Evolutionary conservation across 208 protist species (phyloP), one percentile per base, ranked within the genome.

Genomic region (Trypanosoma grayi): DNA sequence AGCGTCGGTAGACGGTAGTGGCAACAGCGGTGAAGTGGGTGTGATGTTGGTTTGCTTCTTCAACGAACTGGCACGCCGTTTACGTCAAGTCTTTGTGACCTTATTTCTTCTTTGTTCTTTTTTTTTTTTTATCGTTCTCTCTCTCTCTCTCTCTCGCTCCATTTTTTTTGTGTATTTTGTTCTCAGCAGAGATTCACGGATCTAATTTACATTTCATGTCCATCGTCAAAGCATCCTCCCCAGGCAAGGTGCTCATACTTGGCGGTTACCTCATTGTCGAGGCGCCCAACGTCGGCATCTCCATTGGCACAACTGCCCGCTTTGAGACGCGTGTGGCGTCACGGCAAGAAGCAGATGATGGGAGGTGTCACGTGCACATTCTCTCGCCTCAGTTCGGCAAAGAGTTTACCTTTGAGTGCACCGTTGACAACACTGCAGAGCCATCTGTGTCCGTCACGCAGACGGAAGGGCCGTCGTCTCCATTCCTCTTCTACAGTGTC

Each of bases 261-360:
- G 97, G 97, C 51, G 95, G 96, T 16, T 99, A 98, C 65, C 81
- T 98, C 18, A 87, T 99, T 54, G 84, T 98, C 0, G 85, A 98
- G 63, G 65, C 73, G 4, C 68, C 77, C 24, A 97, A 98, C 61
- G 66, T 87, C 30, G 96, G 96, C 47, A 82, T 98, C 52, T 97
- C 97, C 14, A 82, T 98, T 47, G 85, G 92, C 41, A 84, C 97
- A 47, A 90, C 83, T 36, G 87, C 95, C 18, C 86, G 94, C 53
- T 97, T 98, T 63, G 82, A 74, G 30, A 80, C 88, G 6, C 80
- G 73, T 20, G 70, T 89, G 11, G 20, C 78, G 1, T 66, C 70
- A 11, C 41, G 16, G 16, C 31, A 66, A 14, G 60, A 47, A 5
- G 24, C 51, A 14, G 14, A 50, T 1, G 56, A 70, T 59, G 70